Evolutionary conservation across 257 asterid species (phyloP).

Genomic region (Eucommia ulmoides): DNA sequence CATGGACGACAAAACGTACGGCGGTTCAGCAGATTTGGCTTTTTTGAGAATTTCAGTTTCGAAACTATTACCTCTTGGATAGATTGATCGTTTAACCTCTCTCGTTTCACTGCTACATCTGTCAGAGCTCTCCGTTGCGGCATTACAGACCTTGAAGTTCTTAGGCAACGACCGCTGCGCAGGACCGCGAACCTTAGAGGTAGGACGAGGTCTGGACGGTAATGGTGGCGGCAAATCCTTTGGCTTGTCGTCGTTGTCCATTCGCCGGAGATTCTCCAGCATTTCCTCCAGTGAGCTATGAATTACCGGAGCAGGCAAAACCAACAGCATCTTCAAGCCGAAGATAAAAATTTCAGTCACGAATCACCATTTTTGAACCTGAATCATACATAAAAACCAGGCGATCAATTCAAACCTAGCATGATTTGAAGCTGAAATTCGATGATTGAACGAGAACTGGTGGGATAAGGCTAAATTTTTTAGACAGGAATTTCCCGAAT

Average conservation of each 20-base stretch:
- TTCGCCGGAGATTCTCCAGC: constrained; percentile 46
- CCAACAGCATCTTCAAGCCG: no score
- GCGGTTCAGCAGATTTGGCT: constrained; percentile 33
- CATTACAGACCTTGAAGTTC: constrained; percentile 21
- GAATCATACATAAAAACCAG: no score
- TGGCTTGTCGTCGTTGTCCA: constrained; percentile 47
- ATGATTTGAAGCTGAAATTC: no score
- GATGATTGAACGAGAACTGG: no score
- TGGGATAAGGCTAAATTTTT: no score
- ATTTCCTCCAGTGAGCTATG: constrained; percentile 92
- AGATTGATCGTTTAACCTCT: constrained; percentile 13
- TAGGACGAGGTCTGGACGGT: constrained; percentile 59
- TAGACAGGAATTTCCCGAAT: no score
- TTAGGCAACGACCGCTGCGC: constrained; percentile 37
- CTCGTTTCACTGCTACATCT: constrained; percentile 10
- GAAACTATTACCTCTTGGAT: constrained; percentile 29
- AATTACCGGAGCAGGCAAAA: constrained; percentile 29
- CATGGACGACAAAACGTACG: constrained; percentile 19
- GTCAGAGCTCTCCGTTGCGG: constrained; percentile 12
- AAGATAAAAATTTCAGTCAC: neutral
- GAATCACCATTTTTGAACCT: no score
- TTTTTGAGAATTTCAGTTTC: constrained; percentile 33
- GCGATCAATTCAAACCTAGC: no score
- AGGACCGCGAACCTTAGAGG: constrained; percentile 56
- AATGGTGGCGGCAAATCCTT: constrained; percentile 77